Conservation (phyloP, 345 rosid species). For the Cardamine resedifolia region DNA sequence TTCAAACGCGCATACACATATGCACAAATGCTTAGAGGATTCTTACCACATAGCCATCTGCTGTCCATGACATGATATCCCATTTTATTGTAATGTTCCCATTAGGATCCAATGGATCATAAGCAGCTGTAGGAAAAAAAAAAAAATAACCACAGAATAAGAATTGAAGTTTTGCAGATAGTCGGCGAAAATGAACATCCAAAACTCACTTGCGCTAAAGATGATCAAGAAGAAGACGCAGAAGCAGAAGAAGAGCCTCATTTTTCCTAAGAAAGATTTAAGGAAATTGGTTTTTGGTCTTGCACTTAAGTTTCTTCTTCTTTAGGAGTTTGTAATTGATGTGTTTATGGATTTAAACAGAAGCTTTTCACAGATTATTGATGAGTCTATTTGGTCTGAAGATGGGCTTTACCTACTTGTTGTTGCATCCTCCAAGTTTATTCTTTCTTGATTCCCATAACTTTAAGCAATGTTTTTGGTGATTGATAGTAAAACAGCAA, state of each 20-base stretch:
- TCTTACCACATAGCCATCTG: constrained; percentile 83
- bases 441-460: constrained; percentile 43
- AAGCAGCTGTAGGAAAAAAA: constrained; percentile 56
- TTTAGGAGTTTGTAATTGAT: constrained; percentile 19
- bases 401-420: constrained; percentile 54
- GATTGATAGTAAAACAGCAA: constrained; percentile 31
- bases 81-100: constrained; percentile 85
- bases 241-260: constrained; percentile 45
- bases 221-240: constrained; percentile 45
- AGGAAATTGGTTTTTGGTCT: background rate
- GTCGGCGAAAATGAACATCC: background rate
- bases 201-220: constrained; percentile 49
- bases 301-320: constrained; percentile 4
- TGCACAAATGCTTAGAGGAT: background rate
- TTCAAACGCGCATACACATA: background rate
- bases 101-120: constrained; percentile 88
- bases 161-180: constrained; percentile 4
- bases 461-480: constrained; percentile 65
- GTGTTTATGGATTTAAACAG: constrained; percentile 24
- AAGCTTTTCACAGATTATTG: constrained; percentile 14
- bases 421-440: constrained; percentile 43
- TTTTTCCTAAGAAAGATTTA: constrained; percentile 21
- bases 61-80: constrained; percentile 87
- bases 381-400: constrained; percentile 8
- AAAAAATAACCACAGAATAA: constrained; percentile 9